Conservation (phyloP, 139 green algal genomes). For the Picochlorum sp. region DNA sequence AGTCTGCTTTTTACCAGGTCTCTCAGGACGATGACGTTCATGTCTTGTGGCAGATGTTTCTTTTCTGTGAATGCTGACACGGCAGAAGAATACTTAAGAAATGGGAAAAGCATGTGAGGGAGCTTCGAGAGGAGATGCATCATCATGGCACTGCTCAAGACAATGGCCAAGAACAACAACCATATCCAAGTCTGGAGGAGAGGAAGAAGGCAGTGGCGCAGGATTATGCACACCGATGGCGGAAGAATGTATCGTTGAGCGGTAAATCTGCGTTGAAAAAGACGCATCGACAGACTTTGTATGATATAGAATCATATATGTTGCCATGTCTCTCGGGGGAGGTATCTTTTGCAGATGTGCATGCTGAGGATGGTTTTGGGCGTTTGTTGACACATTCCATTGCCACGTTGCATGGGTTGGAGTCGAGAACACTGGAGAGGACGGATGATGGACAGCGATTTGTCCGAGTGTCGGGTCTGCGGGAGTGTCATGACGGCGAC, state of each 20-base stretch:
- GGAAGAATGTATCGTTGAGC: not conserved
- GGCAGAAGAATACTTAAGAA: constrained; percentile 37
- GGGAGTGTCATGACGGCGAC: too few relatives aligned
- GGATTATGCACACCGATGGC: not conserved
- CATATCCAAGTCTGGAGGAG: constrained; percentile 30
- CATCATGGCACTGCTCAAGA: constrained; percentile 13
- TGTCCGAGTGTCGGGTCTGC: not conserved
- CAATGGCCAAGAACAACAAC: constrained; percentile 21
- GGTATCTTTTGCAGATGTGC: constrained; percentile 2
- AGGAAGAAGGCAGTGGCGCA: not conserved
- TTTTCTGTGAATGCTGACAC: constrained; percentile 42
- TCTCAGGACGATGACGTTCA: constrained; percentile 6
- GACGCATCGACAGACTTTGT: not conserved
- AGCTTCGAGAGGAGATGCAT: constrained; percentile 10
- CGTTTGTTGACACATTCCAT: constrained; percentile 35
- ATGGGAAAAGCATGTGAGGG: constrained; percentile 35
- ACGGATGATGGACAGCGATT: constrained; percentile 7
- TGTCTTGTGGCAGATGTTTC: constrained; percentile 39
- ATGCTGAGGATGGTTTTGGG: constrained; percentile 22
- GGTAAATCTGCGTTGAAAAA: not conserved
- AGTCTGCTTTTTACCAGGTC: constrained; percentile 9
- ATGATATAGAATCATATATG: not conserved
- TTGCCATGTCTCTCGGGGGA: not conserved
- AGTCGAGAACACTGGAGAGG: not conserved
- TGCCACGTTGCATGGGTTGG: constrained; percentile 30